Evolutionary conservation across 2,329 filamentous ascomycete species (phyloP).

Genomic region (Tolypocladium tropicale): DNA sequence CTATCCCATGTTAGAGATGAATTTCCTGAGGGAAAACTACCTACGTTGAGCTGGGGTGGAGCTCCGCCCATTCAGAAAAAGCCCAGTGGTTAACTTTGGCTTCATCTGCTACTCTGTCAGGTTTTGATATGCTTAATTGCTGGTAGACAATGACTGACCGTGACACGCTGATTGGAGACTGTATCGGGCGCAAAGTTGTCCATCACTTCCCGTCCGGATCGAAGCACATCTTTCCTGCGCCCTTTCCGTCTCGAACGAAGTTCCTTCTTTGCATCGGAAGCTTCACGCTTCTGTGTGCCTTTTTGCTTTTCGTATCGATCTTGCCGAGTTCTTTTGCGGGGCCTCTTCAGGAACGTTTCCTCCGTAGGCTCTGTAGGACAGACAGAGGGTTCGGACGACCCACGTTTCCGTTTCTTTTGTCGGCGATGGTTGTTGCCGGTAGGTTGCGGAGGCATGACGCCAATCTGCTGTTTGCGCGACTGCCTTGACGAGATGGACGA

Average conservation of each 20-base stretch:
- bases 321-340: slow-evolving; percentile 2
- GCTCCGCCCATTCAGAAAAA: slow-evolving; percentile 22
- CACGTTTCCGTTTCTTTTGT: background rate
- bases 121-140: background rate
- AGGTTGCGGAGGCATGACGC: background rate
- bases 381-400: background rate
- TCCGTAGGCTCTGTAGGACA: background rate
- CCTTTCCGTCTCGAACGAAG: slow-evolving; percentile 1
- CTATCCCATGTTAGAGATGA: slow-evolving; percentile 20
- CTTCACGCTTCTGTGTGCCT: background rate
- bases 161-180: slow-evolving; percentile 29
- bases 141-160: slow-evolving; percentile 11
- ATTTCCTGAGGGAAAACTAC: background rate
- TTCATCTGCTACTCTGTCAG: slow-evolving; percentile 15
- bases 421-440: background rate
- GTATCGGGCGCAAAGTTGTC: slow-evolving; percentile 44
- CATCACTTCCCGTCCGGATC: slow-evolving; percentile 37
- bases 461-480: background rate
- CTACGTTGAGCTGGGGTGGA: slow-evolving; percentile 10
- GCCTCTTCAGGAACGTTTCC: background rate
- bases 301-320: slow-evolving; percentile 7
- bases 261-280: background rate
- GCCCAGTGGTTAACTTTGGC: slow-evolving; percentile 19
- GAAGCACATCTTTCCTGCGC: slow-evolving; percentile 16
- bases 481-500: background rate